A percentile compares a stretch with the other conserved stretches of the same genome.
Evolutionary conservation across 129 eudicot species (phyloP).

Genomic region (Tagetes patula): DNA sequence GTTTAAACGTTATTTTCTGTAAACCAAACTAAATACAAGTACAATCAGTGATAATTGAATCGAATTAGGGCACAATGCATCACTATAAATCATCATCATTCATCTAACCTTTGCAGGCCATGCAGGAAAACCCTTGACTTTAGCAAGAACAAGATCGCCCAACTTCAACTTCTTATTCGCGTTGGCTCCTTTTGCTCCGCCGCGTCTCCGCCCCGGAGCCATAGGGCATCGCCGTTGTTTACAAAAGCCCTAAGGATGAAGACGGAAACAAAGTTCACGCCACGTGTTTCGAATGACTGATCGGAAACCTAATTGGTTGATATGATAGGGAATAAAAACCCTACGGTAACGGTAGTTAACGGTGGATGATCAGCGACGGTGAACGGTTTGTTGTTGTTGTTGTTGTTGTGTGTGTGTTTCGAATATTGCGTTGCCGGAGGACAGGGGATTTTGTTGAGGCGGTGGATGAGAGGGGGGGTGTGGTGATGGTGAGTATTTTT

Average conservation of each 20-base stretch:
- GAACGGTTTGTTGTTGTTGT: too few relatives aligned
- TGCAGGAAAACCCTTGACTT: slow-evolving; percentile 92
- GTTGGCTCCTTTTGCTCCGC: slow-evolving; percentile 64
- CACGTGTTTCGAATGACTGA: slow-evolving; percentile 24
- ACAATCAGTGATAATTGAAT: slow-evolving; percentile 11
- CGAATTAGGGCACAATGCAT: slow-evolving; percentile 14
- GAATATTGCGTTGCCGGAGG: slow-evolving; percentile 33
- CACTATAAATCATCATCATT: background rate
- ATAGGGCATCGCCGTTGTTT: slow-evolving; percentile 39
- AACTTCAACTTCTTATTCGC: slow-evolving; percentile 54
- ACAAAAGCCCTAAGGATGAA: slow-evolving; percentile 28
- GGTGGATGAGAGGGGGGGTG: slow-evolving; percentile 34
- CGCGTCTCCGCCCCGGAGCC: slow-evolving; percentile 93
- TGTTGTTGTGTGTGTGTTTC: slow-evolving; percentile 13
- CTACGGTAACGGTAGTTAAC: slow-evolving; percentile 9
- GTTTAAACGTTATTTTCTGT: background rate
- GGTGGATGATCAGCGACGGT: slow-evolving; percentile 19
- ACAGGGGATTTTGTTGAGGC: slow-evolving; percentile 41
- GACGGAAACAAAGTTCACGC: slow-evolving; percentile 11
- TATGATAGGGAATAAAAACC: slow-evolving; percentile 18
- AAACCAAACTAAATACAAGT: background rate
- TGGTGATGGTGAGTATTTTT: slow-evolving; percentile 10
- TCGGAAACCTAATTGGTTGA: slow-evolving; percentile 28
- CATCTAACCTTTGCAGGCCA: slow-evolving; percentile 95
- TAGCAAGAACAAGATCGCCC: slow-evolving; percentile 98